Percentiles rank a stretch among this genome's conserved stretches.
Evolutionary conservation across 148 eudicot genomes (phyloP).

Genomic region (Dianthus caryophyllus): DNA sequence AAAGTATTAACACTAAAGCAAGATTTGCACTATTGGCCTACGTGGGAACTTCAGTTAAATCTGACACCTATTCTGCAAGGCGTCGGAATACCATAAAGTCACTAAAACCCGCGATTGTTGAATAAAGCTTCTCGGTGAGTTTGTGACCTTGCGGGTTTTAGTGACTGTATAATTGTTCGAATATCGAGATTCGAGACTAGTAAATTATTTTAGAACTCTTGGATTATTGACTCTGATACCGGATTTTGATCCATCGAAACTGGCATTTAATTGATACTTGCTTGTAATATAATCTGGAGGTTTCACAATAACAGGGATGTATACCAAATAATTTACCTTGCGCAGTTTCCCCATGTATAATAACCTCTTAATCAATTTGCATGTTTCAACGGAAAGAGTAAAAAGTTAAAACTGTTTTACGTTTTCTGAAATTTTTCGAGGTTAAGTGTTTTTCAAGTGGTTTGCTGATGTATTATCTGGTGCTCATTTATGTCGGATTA

Average conservation of each 20-base stretch:
- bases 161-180: neutral
- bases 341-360: too few species aligned
- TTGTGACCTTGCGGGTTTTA: neutral
- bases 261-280: too few species aligned
- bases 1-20: slow-evolving; percentile 82
- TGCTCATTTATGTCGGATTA: too few species aligned
- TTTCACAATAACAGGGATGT: too few species aligned
- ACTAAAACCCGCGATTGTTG: slow-evolving; percentile 32
- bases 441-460: too few species aligned
- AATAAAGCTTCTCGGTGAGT: neutral
- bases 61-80: slow-evolving; percentile 68
- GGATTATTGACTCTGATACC: neutral
- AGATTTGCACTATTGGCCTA: slow-evolving; percentile 97
- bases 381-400: too few species aligned
- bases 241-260: neutral
- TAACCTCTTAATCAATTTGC: too few species aligned
- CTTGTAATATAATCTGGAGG: too few species aligned
- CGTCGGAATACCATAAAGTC: slow-evolving; percentile 56
- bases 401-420: too few species aligned
- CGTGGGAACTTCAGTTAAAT: slow-evolving; percentile 91
- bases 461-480: too few species aligned
- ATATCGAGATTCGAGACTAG: neutral
- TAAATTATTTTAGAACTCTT: neutral
- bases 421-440: too few species aligned
- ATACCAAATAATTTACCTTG: too few species aligned